These are phyloP conservation scores for Pyrenula massariospora DNA, from an alignment of 495 filamentous ascomycete species.

Conservation along the genomic window DNA sequence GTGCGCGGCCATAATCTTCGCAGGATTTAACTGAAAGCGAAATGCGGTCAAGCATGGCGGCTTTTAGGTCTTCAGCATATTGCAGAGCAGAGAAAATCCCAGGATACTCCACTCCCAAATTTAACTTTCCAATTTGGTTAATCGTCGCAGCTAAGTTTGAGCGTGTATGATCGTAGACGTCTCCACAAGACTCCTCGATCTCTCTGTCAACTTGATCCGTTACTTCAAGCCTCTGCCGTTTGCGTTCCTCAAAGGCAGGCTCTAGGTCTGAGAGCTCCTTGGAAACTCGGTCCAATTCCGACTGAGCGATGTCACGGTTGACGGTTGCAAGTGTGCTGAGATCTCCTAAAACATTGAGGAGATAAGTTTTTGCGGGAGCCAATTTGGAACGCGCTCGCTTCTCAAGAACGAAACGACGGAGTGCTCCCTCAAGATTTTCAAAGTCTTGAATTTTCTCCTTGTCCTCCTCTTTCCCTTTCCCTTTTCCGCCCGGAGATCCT, in stretches of 20 bases:
- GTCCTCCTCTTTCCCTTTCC: constrained; percentile 83
- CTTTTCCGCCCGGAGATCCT: constrained; percentile 26
- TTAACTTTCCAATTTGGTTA: constrained; percentile 55
- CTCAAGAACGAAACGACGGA: constrained; percentile 90
- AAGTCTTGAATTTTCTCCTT: constrained; percentile 82
- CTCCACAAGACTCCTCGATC: constrained; percentile 73
- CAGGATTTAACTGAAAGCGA: constrained; percentile 63
- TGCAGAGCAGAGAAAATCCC: constrained; percentile 76
- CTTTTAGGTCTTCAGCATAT: constrained; percentile 86
- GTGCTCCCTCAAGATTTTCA: constrained; percentile 71
- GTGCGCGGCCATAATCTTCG: constrained; percentile 71
- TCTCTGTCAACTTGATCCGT: constrained; percentile 68
- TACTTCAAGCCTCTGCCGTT: constrained; percentile 70
- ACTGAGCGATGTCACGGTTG: constrained; percentile 75
- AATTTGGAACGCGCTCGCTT: constrained; percentile 92
- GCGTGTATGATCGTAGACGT: constrained; percentile 74
- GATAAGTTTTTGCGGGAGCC: constrained; percentile 89
- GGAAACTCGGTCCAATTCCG: constrained; percentile 74
- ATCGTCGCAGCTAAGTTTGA: constrained; percentile 61
- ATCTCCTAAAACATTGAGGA: constrained; percentile 86
- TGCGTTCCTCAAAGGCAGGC: constrained; percentile 72
- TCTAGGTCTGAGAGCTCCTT: constrained; percentile 72
- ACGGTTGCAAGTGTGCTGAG: constrained; percentile 71
- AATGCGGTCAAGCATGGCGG: constrained; percentile 82
- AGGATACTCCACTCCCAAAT: constrained; percentile 75